phyloP scores from a whole-genome alignment of 306 rosid species.

The Dalbergia cochinchinensis region DNA sequence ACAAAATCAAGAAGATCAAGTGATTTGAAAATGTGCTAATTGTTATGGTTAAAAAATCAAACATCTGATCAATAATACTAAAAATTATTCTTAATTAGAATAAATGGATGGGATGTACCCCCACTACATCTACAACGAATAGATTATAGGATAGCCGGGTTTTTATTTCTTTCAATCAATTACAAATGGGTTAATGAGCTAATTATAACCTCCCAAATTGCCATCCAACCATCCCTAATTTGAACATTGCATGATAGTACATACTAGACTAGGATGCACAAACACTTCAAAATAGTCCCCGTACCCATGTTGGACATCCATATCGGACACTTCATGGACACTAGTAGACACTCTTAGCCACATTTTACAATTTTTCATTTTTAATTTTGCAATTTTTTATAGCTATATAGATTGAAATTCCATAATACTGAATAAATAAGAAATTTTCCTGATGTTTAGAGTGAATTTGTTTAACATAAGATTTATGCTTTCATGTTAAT shows the following conservation, averaged over 20 bases:
- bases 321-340: no score
- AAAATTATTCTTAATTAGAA: background rate
- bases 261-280: no score
- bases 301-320: background rate
- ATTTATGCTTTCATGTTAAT: background rate
- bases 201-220: background rate
- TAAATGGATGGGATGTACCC: slow-evolving; percentile 23
- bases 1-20: slow-evolving; percentile 34
- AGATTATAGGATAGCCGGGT: slow-evolving; percentile 16
- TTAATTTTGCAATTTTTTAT: no score
- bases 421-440: no score
- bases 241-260: slow-evolving; percentile 14
- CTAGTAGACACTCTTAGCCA: background rate
- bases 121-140: slow-evolving; percentile 1
- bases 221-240: background rate
- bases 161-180: background rate
- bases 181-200: background rate
- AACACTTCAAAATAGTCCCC: no score
- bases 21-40: slow-evolving; percentile 4
- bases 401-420: background rate
- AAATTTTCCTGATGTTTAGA: no score
- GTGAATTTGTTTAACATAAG: background rate
- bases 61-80: slow-evolving; percentile 15
- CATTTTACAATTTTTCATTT: background rate
- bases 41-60: background rate